Base-by-base conservation (phyloP, 768 basidiomycete genomes). In the Wakefieldia striispora region DNA sequence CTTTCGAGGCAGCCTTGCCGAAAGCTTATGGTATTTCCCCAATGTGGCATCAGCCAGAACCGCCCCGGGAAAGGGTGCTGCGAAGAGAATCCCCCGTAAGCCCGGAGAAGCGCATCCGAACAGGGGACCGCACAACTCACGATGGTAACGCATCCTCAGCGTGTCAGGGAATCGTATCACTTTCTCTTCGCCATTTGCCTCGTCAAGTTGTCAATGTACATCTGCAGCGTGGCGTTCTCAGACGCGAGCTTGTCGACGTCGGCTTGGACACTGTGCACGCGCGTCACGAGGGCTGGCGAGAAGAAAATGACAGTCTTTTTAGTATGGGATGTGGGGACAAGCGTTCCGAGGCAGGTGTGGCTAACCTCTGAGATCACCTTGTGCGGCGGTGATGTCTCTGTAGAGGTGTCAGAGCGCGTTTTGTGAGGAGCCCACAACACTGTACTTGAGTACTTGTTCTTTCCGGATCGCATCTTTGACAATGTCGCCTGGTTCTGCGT, bases 151-250 rank as follows among this genome's bases (percentile, higher is more conserved):
- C 8, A 31, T 17, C 20, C 26, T 27, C 23, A 2, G n/a, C 34
- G 17, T 12, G 16, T 27, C n/a, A 33, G 6, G 1, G 14, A 2
- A 16, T 16, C n/a, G 27, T 5, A 13, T 78, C 67, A 88, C 66
- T 86, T 79, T 53, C 88, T 75, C 63, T 83, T 88, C 26, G 88
- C 86, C 83, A 91, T 88, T 67, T 93, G 91, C 60, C 88, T 76
- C 0, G 91, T 92, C 59, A 93, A 64, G 58, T 93, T 93, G 63
- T 93, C 89, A 61, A 91, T 91, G 62, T 93, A 93, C 82, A 84
- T 86, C 62, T 93, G 90, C 47, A 93, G 70, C 6, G 84, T 91
- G 49, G 84, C 83, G 55, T 93, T 93, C 43, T 84, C 86, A 4
- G 88, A 86, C 2, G 75, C 70, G 19, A 93, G 74, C 66, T 88